phyloP scores from a whole-genome alignment of 2,329 filamentous ascomycete species.

The Fusarium papillatum region DNA sequence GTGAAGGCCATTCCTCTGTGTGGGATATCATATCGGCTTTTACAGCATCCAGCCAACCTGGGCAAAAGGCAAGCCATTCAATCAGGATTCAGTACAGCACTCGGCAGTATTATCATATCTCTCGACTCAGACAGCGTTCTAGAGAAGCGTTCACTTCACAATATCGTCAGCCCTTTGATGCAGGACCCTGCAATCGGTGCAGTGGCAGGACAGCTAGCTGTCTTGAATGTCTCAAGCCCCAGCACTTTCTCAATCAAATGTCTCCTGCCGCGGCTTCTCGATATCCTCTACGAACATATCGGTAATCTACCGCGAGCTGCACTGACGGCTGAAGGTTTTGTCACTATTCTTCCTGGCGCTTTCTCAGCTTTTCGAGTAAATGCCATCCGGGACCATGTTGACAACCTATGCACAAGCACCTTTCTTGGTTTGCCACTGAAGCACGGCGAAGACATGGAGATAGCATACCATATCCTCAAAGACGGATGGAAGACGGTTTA shows the following conservation, averaged over 20 bases:
- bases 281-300: constrained; percentile 6
- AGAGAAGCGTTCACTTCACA: constrained; percentile 4
- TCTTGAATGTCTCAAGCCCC: not conserved
- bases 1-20: not conserved
- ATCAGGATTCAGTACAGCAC: constrained; percentile 1
- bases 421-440: constrained; percentile 9
- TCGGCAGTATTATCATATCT: constrained; percentile 4
- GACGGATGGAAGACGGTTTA: constrained; percentile 11
- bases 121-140: constrained; percentile 14
- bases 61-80: constrained; percentile 11
- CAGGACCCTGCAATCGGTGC: constrained; percentile 3
- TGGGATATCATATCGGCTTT: constrained; percentile 1
- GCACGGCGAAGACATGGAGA: constrained; percentile 11
- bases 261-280: constrained; percentile 10
- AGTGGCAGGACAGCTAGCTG: constrained; percentile 10
- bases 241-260: not conserved
- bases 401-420: not conserved
- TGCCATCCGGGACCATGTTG: constrained; percentile 8
- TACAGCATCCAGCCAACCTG: constrained; percentile 4
- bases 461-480: constrained; percentile 5
- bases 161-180: constrained; percentile 9
- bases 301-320: constrained; percentile 10
- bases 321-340: constrained; percentile 3
- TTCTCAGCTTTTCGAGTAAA: constrained; percentile 12
- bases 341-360: constrained; percentile 14